A percentile compares a stretch with the other conserved stretches of the same genome.
These are phyloP conservation scores for Nissolia schottii DNA, from an alignment of 306 rosid species.

Conservation along the genomic window DNA sequence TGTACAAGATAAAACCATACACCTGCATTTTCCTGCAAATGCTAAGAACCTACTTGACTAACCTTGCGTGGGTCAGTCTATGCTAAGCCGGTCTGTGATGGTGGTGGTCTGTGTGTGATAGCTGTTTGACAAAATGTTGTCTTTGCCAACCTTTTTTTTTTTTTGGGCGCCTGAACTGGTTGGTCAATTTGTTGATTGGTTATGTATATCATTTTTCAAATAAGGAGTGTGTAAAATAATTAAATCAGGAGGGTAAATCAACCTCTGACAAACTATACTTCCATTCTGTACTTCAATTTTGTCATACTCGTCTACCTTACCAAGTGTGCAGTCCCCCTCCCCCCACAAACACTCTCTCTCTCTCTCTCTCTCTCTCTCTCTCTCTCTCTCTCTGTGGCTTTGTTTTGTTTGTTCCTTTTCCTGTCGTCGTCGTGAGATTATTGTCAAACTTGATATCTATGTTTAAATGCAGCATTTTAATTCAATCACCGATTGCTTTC, in stretches of 20 bases:
- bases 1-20: background rate
- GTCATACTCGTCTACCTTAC: background rate
- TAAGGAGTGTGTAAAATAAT: no score
- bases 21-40: background rate
- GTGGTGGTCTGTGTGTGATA: background rate
- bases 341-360: no score
- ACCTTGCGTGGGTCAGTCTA: background rate
- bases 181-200: background rate
- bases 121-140: background rate
- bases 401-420: background rate
- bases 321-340: background rate
- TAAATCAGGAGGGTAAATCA: no score
- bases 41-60: background rate
- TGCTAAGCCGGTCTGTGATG: background rate
- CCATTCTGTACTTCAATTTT: background rate
- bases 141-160: background rate
- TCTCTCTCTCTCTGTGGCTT: background rate
- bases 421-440: background rate
- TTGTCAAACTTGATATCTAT: conserved; percentile 8
- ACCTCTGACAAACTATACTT: background rate
- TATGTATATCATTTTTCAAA: background rate
- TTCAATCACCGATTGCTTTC: background rate
- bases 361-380: no score
- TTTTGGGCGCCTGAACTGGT: background rate
- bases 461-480: conserved; percentile 16